Evolutionary conservation across 371 early-diverging fungal species (phyloP).

Genomic region (Choanephora cucurbitarum): DNA sequence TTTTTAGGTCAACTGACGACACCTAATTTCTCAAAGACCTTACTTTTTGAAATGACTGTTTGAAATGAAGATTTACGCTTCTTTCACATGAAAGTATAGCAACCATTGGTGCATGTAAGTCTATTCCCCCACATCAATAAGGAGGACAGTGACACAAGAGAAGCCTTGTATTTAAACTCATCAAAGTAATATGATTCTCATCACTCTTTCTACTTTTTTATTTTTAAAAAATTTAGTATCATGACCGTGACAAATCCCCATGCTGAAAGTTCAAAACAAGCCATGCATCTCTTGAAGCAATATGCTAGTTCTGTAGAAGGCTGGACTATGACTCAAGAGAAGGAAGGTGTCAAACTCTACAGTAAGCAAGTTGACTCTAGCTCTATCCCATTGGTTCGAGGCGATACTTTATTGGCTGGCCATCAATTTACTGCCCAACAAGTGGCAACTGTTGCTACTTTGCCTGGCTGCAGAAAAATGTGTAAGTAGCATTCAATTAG

Average conservation of each 20-base stretch:
- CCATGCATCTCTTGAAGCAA: conserved; percentile 27
- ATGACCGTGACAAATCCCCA: conserved; percentile 29
- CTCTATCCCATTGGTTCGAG: conserved; percentile 30
- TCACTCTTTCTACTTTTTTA: background rate
- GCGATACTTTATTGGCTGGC: conserved; percentile 22
- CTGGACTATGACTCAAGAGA: conserved; percentile 30
- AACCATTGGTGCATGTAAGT: too few species aligned
- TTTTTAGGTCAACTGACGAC: too few species aligned
- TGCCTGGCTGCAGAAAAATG: conserved; percentile 33
- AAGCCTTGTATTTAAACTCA: conserved; percentile 3
- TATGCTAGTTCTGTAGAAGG: conserved; percentile 23
- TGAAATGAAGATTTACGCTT: too few species aligned
- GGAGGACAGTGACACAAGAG: background rate
- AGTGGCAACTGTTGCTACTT: conserved; percentile 27
- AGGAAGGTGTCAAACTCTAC: conserved; percentile 32
- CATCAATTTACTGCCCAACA: conserved; percentile 28
- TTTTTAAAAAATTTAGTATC: conserved; percentile 2
- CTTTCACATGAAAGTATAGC: too few species aligned
- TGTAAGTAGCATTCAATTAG: conserved; percentile 20
- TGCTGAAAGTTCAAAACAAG: conserved; percentile 16
- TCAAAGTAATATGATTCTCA: background rate
- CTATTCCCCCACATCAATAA: too few species aligned
- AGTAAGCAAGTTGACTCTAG: conserved; percentile 20
- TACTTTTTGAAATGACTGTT: too few species aligned
- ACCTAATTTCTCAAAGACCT: too few species aligned